Evolutionary conservation across 805 yeast genomes (phyloP).

Genomic region (Myxozyma neotropica): DNA sequence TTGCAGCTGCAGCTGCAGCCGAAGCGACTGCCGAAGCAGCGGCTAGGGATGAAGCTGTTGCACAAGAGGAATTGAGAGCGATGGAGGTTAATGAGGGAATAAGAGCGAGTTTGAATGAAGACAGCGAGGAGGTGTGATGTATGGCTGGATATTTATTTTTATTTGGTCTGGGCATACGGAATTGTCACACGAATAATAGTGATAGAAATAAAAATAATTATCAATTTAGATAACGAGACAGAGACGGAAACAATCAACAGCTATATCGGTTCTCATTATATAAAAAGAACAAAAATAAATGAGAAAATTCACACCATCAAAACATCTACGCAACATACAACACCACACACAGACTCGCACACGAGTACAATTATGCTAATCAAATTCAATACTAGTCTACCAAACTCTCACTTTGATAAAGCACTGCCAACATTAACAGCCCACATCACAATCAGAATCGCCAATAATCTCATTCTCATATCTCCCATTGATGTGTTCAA

Average conservation of each 20-base stretch:
- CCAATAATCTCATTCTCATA: constrained; percentile 19
- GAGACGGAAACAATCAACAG: background rate
- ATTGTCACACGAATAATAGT: background rate
- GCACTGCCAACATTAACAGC: constrained; percentile 23
- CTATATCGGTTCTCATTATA: too few relatives aligned
- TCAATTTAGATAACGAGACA: too few relatives aligned
- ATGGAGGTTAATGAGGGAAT: background rate
- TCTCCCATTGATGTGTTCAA: constrained; percentile 20
- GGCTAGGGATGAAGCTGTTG: constrained; percentile 1
- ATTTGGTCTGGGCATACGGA: background rate
- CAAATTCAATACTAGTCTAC: too few relatives aligned
- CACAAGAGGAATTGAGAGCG: constrained; percentile 1
- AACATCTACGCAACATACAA: too few relatives aligned
- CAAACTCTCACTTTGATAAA: constrained; percentile 1
- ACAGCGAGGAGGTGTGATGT: too few relatives aligned
- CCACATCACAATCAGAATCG: constrained; percentile 27
- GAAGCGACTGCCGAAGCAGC: constrained; percentile 8
- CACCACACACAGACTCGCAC: too few relatives aligned
- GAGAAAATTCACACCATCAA: too few relatives aligned
- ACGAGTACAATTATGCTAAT: too few relatives aligned
- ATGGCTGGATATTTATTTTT: too few relatives aligned
- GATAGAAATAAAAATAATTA: background rate
- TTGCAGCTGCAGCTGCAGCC: constrained; percentile 7
- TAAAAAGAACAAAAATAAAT: too few relatives aligned
- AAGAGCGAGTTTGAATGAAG: too few relatives aligned